Conservation (phyloP, 768 basidiomycete species). For the Sporobolomyces roseus region DNA sequence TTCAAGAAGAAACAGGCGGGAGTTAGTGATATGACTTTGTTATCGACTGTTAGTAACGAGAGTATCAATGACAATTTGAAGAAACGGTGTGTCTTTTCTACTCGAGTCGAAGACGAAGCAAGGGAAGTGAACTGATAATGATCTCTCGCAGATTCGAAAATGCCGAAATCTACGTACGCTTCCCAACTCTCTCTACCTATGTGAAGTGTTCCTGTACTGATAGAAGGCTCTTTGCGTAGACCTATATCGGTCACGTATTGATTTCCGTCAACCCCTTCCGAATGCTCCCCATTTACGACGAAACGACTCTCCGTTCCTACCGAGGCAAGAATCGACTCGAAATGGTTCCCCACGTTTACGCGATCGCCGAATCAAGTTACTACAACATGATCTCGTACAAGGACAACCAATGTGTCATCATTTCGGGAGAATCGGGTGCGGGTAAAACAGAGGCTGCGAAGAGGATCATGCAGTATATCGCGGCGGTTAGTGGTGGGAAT, state of each 20-base stretch:
- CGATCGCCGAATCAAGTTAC: conserved; percentile 93
- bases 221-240: conserved; percentile 49
- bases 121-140: background rate
- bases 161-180: conserved; percentile 76
- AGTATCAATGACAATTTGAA: conserved; percentile 95
- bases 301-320: conserved; percentile 76
- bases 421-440: conserved; percentile 97
- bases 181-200: background rate
- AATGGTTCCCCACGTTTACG: conserved; percentile 95
- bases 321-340: conserved; percentile 96
- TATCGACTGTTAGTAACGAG: conserved; percentile 95
- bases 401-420: conserved; percentile 99
- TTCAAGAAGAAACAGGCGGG: conserved; percentile 99
- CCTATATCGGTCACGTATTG: conserved; percentile 95
- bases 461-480: conserved; percentile 99
- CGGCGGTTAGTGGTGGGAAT: conserved; percentile 75
- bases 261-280: conserved; percentile 99
- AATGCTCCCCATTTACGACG: conserved; percentile 90
- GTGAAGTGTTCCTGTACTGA: background rate
- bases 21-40: conserved; percentile 95
- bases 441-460: conserved; percentile 99
- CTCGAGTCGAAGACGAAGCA: background rate
- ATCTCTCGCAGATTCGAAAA: conserved; percentile 56
- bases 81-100: conserved; percentile 63
- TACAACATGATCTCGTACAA: conserved; percentile 99